Evolutionary conservation across 306 rosid species (phyloP).

Genomic region (Neltuma alba): DNA sequence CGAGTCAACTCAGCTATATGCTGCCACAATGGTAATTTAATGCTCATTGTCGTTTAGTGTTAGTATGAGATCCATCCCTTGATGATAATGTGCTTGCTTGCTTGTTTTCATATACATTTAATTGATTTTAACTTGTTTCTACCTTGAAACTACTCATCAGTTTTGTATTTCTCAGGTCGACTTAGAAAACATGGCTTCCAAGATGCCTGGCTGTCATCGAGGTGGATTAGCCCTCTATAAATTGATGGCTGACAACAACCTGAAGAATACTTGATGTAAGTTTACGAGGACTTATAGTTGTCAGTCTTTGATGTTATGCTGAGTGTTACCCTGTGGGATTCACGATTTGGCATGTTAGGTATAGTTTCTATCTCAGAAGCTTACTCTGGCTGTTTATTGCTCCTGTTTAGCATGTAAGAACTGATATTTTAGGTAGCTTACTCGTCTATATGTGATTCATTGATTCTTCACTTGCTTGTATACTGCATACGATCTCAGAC

Average conservation of each 20-base stretch:
- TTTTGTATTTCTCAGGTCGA: constrained; percentile 63
- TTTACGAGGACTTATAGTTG: constrained; percentile 24
- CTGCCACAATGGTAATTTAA: constrained; percentile 71
- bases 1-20: constrained; percentile 84
- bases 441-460: not conserved
- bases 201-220: constrained; percentile 96
- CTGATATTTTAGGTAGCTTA: not conserved
- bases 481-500: too few species aligned
- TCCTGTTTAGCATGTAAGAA: not conserved
- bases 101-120: not conserved
- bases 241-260: constrained; percentile 60
- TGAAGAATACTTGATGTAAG: constrained; percentile 47
- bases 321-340: not conserved
- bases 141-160: constrained; percentile 34
- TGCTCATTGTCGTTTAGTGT: constrained; percentile 3
- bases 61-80: constrained; percentile 29
- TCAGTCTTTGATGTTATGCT: constrained; percentile 16
- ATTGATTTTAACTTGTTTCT: not conserved
- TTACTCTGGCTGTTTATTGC: not conserved
- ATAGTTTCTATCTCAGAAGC: not conserved
- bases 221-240: constrained; percentile 86
- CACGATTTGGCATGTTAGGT: not conserved
- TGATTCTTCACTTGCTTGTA: not conserved
- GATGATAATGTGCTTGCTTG: constrained; percentile 3
- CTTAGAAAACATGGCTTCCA: constrained; percentile 67